Conservation (phyloP, 2,329 filamentous ascomycete species). For the Metarhizium brunneum region DNA sequence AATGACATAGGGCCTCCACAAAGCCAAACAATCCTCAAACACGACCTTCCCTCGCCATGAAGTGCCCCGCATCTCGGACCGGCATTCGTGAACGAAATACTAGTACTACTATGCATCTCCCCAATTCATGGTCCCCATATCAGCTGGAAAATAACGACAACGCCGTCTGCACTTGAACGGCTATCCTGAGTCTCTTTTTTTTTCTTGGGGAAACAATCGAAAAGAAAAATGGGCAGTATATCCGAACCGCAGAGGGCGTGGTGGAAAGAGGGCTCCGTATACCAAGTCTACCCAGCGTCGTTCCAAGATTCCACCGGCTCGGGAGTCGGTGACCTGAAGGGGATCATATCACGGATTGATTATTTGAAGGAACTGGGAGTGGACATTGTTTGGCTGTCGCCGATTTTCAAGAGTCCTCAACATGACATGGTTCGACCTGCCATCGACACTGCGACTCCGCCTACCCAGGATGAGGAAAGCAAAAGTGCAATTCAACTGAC, state of each 20-base stretch:
- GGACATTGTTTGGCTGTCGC: conserved; percentile 47
- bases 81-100: not conserved
- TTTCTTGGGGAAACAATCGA: not conserved
- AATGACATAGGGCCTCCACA: not conserved
- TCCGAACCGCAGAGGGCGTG: conserved; percentile 27
- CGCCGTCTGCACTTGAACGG: not conserved
- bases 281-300: conserved; percentile 54
- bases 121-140: not conserved
- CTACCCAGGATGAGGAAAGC: not conserved
- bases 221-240: conserved; percentile 12
- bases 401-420: conserved; percentile 43
- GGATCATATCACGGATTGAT: conserved; percentile 46
- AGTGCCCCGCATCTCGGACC: conserved; percentile 1
- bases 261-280: conserved; percentile 54
- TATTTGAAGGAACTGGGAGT: conserved; percentile 46
- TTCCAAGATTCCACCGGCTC: conserved; percentile 50
- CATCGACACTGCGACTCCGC: not conserved
- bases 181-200: not conserved
- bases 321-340: conserved; percentile 46
- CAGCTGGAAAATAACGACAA: not conserved
- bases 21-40: not conserved
- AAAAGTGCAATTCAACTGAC: no score
- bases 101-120: not conserved
- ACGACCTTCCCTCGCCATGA: not conserved
- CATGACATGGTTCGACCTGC: conserved; percentile 46